Evolutionary conservation across 2,329 filamentous ascomycete genomes (phyloP).

Genomic region (Blastomyces silverae): DNA sequence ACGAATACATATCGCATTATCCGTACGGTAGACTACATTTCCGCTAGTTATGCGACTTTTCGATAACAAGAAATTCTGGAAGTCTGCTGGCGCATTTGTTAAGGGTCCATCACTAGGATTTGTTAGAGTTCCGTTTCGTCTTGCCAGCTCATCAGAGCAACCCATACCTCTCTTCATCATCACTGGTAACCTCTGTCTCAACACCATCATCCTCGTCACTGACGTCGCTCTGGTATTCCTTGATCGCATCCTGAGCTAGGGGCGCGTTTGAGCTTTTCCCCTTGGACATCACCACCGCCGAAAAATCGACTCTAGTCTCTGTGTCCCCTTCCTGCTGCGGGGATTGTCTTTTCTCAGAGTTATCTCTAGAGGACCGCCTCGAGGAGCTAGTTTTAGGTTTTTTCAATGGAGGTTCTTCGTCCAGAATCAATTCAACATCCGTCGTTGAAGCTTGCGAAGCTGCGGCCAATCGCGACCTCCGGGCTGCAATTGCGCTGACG

Average conservation of each 20-base stretch:
- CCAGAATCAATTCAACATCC: conserved; percentile 21
- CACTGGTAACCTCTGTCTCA: conserved; percentile 10
- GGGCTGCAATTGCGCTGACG: conserved; percentile 41
- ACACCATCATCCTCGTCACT: conserved; percentile 10
- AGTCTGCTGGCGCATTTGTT: conserved; percentile 26
- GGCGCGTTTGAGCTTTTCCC: conserved; percentile 17
- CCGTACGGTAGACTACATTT: conserved; percentile 36
- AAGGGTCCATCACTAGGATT: conserved; percentile 31
- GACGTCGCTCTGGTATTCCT: conserved; percentile 5
- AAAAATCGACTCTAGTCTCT: background rate
- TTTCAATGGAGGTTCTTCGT: conserved; percentile 33
- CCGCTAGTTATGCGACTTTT: conserved; percentile 34
- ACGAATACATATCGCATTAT: conserved; percentile 35
- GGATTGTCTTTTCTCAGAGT: conserved; percentile 17
- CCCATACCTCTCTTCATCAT: conserved; percentile 11
- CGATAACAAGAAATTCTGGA: conserved; percentile 38
- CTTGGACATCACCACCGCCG: conserved; percentile 17
- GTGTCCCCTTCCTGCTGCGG: background rate
- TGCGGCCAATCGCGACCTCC: conserved; percentile 34
- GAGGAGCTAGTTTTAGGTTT: conserved; percentile 29
- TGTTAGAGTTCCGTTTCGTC: conserved; percentile 1
- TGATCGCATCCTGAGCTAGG: background rate
- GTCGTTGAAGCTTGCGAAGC: conserved; percentile 27
- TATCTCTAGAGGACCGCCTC: conserved; percentile 16
- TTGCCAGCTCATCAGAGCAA: background rate